These are phyloP conservation scores for Microdochium nivale DNA, from an alignment of 2,329 filamentous ascomycete species.

Conservation along the genomic window DNA sequence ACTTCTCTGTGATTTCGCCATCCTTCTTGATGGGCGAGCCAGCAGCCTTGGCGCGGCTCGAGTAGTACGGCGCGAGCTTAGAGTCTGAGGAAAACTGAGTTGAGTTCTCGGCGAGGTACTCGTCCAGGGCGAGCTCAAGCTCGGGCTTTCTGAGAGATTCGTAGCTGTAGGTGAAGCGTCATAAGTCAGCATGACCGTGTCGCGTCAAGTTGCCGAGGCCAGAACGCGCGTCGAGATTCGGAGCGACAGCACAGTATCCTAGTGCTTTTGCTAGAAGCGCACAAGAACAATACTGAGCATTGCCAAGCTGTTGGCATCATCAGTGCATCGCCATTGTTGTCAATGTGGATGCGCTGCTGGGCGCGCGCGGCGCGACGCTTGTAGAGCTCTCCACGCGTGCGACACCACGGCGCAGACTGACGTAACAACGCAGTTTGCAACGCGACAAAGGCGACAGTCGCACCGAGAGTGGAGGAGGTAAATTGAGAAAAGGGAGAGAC, in stretches of 20 bases:
- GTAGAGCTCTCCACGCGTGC: too few relatives aligned
- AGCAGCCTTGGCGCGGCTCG: slow-evolving; percentile 49
- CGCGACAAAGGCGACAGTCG: too few relatives aligned
- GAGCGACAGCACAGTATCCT: too few relatives aligned
- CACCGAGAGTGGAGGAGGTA: too few relatives aligned
- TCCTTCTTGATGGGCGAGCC: slow-evolving; percentile 41
- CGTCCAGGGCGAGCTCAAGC: slow-evolving; percentile 66
- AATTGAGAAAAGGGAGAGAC: too few relatives aligned
- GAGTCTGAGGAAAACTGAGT: slow-evolving; percentile 54
- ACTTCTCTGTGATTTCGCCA: slow-evolving; percentile 14
- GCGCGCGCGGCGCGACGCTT: not conserved
- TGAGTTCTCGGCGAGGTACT: slow-evolving; percentile 62
- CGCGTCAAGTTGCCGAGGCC: not conserved
- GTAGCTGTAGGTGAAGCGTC: slow-evolving; percentile 38
- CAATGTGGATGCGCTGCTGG: not conserved
- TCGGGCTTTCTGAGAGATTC: slow-evolving; percentile 70
- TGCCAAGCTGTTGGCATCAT: too few relatives aligned
- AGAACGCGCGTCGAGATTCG: too few relatives aligned
- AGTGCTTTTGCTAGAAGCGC: too few relatives aligned
- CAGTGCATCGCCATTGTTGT: too few relatives aligned
- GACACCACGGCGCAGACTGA: too few relatives aligned
- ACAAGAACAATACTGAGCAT: too few relatives aligned
- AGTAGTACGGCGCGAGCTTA: slow-evolving; percentile 68
- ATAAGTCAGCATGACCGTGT: not conserved
- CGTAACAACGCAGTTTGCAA: too few relatives aligned